Evolutionary conservation across 2,329 filamentous ascomycete genomes (phyloP).

Genomic region (Penicillium hordei): DNA sequence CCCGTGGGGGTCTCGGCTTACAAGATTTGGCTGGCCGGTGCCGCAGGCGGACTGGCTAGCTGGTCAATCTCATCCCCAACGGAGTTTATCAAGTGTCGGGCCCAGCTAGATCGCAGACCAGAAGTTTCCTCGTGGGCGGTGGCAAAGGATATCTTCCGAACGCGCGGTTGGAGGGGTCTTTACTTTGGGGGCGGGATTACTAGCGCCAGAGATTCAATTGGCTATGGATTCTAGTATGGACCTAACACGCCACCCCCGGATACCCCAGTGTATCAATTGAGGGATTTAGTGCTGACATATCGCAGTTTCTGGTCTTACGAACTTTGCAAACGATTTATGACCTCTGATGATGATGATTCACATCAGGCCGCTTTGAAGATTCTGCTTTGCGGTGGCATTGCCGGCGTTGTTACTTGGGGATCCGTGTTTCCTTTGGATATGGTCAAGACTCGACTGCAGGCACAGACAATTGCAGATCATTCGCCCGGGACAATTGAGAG

Average conservation of each 20-base stretch:
- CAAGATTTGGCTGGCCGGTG: conserved; percentile 77
- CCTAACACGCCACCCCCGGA: conserved; percentile 9
- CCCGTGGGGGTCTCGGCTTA: conserved; percentile 53
- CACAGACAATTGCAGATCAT: conserved; percentile 52
- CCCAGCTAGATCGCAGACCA: conserved; percentile 61
- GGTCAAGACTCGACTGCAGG: conserved; percentile 89
- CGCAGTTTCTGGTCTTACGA: conserved; percentile 84
- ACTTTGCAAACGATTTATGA: conserved; percentile 63
- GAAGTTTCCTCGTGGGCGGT: conserved; percentile 63
- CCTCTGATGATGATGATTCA: conserved; percentile 47
- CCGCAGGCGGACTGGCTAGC: conserved; percentile 76
- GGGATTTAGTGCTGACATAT: background rate
- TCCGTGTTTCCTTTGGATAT: conserved; percentile 90
- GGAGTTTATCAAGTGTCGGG: conserved; percentile 85
- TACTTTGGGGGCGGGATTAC: conserved; percentile 83
- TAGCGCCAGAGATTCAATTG: conserved; percentile 77
- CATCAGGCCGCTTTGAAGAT: conserved; percentile 60
- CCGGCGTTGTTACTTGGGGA: conserved; percentile 84
- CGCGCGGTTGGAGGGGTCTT: conserved; percentile 65
- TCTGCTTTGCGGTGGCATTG: conserved; percentile 80
- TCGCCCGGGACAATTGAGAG: conserved; percentile 20
- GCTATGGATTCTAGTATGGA: conserved; percentile 87
- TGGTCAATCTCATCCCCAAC: conserved; percentile 86
- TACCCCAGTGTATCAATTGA: conserved; percentile 12
- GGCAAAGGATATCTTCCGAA: conserved; percentile 59